Evolutionary conservation across 1,139 yeast species (phyloP), one percentile per base, ranked within the genome.

Genomic region (Insectozyma bohioensis): DNA sequence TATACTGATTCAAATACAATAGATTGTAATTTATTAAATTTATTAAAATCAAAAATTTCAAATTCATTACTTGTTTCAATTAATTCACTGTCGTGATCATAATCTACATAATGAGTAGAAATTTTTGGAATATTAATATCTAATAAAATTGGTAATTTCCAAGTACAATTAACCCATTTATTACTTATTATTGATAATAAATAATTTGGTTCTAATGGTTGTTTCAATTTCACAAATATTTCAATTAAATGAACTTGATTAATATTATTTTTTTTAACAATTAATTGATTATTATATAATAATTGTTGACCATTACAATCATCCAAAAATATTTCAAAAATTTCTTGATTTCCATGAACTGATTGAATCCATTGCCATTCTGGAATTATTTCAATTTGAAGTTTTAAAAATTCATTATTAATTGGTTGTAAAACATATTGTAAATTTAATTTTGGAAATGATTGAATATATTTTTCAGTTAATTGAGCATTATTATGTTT

Each of bases 231-330:
- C 3, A 90, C 76, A 1, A 85, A 72, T 46, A 87, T 78, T 30
- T 82, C 90, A 3, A 87, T 35, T 20, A 70, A 50, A 42, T 80
- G 83, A 19, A 76, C 80, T 26, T 73, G 67, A 11, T 68, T 61
- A 15, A 78, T 62, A 33, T 72, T 66, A 17, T 67, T 60, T 36
- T 66, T 67, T 20, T 64, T 64, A 7, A 90, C 71, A 2, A 72
- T 47, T 30, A 90, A 61, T 2, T 63, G 56, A 36, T 85, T 92
- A 22, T 63, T 48, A 47, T 69, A 76, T 15, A 92, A 58, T n/a
- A 88, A 70, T 30, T 61, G 67, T 36, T 85, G 92, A 3, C 96
- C 95, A 54, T 86, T 83, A 36, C 86, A 73, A 50, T 90, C 97
- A 50, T 88, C 97, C 1, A 86, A 85, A 10, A 85, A 39, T 4